Percentiles rank a stretch among this genome's conserved stretches.
Conservation (phyloP, 352 stramenopile species). For the Thraustochytrium striatum region DNA sequence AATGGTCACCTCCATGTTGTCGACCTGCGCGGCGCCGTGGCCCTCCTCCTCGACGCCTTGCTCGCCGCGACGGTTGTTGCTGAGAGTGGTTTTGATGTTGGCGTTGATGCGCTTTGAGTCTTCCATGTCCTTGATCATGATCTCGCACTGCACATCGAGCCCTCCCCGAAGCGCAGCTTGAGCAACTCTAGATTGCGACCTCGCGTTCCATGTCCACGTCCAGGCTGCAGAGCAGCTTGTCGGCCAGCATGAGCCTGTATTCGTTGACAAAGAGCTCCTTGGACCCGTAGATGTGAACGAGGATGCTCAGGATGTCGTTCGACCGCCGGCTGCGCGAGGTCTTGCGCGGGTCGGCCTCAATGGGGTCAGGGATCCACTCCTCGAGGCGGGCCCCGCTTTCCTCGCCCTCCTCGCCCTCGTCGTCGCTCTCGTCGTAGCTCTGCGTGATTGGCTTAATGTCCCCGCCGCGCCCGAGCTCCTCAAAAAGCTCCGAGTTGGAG, state of each 20-base stretch:
- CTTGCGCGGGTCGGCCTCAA: constrained; percentile 74
- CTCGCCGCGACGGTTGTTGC: constrained; percentile 26
- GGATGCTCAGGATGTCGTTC: constrained; percentile 91
- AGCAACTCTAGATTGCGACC: constrained; percentile 92
- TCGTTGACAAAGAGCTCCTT: constrained; percentile 98
- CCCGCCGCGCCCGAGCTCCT: constrained; percentile 22
- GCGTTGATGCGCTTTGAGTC: constrained; percentile 89
- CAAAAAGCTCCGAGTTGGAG: constrained; percentile 43
- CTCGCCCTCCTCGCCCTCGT: constrained; percentile 78
- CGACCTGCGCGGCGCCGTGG: constrained; percentile 35
- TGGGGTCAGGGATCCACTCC: constrained; percentile 81
- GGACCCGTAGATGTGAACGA: constrained; percentile 97
- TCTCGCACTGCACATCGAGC: constrained; percentile 89
- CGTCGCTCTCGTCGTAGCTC: constrained; percentile 81
- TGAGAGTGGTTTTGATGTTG: constrained; percentile 70
- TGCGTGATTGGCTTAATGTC: constrained; percentile 7
- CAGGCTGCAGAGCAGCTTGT: constrained; percentile 88
- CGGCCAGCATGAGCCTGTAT: constrained; percentile 93
- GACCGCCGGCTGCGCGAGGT: constrained; percentile 69
- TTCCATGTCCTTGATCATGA: constrained; percentile 96
- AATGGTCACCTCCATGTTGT: constrained; percentile 81
- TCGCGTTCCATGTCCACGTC: constrained; percentile 87
- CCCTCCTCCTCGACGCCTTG: background rate
- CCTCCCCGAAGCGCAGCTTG: constrained; percentile 92
- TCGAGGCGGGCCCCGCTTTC: constrained; percentile 65